Evolutionary conservation across 176 grass and related monocot species (phyloP), one percentile per base, ranked within the genome.

Genomic region (Musa beccarii): DNA sequence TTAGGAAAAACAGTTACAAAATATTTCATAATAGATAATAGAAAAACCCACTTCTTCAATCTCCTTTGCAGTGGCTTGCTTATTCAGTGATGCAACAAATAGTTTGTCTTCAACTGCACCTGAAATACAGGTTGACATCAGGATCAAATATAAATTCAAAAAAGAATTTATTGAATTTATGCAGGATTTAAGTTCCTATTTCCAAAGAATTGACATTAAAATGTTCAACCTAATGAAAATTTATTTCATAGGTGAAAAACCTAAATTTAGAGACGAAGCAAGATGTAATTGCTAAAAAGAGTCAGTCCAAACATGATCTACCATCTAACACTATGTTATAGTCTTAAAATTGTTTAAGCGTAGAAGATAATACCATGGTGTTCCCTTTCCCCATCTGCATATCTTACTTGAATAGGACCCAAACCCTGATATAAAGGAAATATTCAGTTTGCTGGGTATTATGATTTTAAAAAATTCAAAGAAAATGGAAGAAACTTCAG

Each of bases 331-430:
- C 7, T 23, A 24, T 6, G 34, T 43, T 43, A 43, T 3, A 63
- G 22, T 24, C 61, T 9, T 69, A 61, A 28, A 21, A 59, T 50
- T 52, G 73, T 49, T 22, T 11, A 17, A 70, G 56, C 57, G 24
- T 51, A 56, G 62, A 52, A 8, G 73, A 29, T 72, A 54, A 86
- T 91, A 94, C 95, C 95, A 87, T 93, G 95, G 0, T 91, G 86
- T 52, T 93, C 86, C 66, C 85, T 87, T 79, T 99, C 95, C 55
- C 95, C 88, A 87, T 99, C 95, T 76, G 95, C 95, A 81, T 99
- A 99, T 89, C 95, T 89, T 80, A 99, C 95, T 91, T 99, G 95
- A 86, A 99, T 79, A 52, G 95, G 95, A 43, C 88, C 90, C 64
- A 78, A 83, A 1, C 88, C 95, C 95, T 99, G 76, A 64, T 1